These are phyloP conservation scores for Termitomyces sp. DNA, from an alignment of 768 basidiomycete genomes.

Conservation along the genomic window DNA sequence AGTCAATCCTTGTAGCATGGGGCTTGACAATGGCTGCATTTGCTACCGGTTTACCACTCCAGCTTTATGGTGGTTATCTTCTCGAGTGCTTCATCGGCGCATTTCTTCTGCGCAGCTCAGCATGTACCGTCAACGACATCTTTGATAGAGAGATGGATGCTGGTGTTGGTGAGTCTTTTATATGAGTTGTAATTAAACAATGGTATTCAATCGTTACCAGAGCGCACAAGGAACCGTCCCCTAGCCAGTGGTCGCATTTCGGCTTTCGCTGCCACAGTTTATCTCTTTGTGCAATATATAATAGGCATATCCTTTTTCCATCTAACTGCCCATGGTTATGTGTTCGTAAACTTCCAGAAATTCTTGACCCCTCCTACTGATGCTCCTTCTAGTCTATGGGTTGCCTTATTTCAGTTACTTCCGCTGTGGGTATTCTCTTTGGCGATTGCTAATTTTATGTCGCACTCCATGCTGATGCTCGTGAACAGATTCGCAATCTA, in stretches of 20 bases:
- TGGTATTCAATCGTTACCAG: conserved; percentile 20
- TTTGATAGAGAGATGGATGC: conserved; percentile 50
- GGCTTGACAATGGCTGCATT: conserved; percentile 49
- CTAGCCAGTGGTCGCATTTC: conserved; percentile 47
- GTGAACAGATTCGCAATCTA: conserved; percentile 36
- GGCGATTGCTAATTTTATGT: not conserved
- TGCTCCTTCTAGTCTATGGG: conserved; percentile 23
- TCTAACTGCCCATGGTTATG: conserved; percentile 10
- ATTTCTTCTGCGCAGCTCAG: conserved; percentile 42
- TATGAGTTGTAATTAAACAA: not conserved
- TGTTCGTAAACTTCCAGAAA: conserved; percentile 8
- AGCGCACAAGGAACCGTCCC: conserved; percentile 45
- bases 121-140: conserved; percentile 55
- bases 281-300: conserved; percentile 36
- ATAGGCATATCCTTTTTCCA: conserved; percentile 38
- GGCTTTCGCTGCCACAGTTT: conserved; percentile 35
- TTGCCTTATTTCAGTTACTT: conserved; percentile 41
- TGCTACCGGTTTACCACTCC: conserved; percentile 25
- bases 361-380: not conserved
- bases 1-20: conserved; percentile 31
- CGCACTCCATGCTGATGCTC: not conserved
- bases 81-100: conserved; percentile 34
- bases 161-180: conserved; percentile 39
- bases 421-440: conserved; percentile 34
- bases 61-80: conserved; percentile 26